Conservation (phyloP, 805 yeast species). For the Zygosaccharomyces rouxii region DNA sequence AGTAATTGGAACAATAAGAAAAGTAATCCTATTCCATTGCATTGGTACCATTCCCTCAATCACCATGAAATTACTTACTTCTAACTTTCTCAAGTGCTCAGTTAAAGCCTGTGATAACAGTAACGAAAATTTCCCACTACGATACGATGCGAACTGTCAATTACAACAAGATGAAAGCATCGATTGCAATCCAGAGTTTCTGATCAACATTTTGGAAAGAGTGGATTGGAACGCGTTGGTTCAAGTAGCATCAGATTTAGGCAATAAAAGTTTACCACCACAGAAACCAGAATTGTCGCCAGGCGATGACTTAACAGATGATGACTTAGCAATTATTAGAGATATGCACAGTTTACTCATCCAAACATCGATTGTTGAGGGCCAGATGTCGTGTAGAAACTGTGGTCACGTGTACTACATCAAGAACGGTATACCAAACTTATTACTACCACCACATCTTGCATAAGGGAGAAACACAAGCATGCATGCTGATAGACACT, state of each 20-base stretch:
- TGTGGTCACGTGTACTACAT: slow-evolving; percentile 86
- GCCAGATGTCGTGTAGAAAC: slow-evolving; percentile 81
- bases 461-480: slow-evolving; percentile 40
- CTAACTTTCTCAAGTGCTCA: slow-evolving; percentile 94
- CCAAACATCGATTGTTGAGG: slow-evolving; percentile 84
- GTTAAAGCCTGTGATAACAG: slow-evolving; percentile 74
- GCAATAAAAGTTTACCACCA: slow-evolving; percentile 57
- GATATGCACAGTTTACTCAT: slow-evolving; percentile 76
- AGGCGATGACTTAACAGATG: slow-evolving; percentile 38
- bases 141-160: slow-evolving; percentile 56
- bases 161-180: slow-evolving; percentile 66
- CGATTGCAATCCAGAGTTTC: slow-evolving; percentile 79
- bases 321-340: slow-evolving; percentile 46
- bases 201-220: slow-evolving; percentile 69
- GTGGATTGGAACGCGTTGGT: slow-evolving; percentile 85
- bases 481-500: not conserved
- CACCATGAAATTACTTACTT: slow-evolving; percentile 85
- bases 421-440: slow-evolving; percentile 91
- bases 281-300: slow-evolving; percentile 49
- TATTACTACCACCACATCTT: slow-evolving; percentile 89
- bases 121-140: slow-evolving; percentile 74
- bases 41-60: not conserved
- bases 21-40: not conserved
- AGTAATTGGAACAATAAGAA: not conserved
- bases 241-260: slow-evolving; percentile 69